Evolutionary conservation across 2,329 filamentous ascomycete genomes (phyloP).

Genomic region (Amesomyces nigricolor): DNA sequence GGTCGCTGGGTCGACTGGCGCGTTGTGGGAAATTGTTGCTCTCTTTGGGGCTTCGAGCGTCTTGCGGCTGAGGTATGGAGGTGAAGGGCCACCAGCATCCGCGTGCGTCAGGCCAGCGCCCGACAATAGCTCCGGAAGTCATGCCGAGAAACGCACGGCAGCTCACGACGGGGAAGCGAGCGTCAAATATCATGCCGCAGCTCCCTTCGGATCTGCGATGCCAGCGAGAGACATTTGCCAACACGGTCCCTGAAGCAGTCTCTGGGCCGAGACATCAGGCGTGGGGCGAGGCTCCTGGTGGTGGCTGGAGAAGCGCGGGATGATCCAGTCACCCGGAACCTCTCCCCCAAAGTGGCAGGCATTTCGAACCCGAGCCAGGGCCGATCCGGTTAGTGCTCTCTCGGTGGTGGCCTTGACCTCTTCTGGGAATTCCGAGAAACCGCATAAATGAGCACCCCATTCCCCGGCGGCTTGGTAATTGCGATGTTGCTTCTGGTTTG

Average conservation of each 20-base stretch:
- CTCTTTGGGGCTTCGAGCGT: not conserved
- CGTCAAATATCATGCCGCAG: too few species aligned
- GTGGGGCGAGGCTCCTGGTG: slow-evolving; percentile 2
- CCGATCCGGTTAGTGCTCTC: not conserved
- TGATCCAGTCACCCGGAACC: slow-evolving; percentile 17
- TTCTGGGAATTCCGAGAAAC: not conserved
- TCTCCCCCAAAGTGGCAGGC: slow-evolving; percentile 5
- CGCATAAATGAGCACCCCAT: slow-evolving; percentile 8
- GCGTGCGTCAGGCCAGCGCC: not conserved
- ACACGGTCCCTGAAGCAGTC: not conserved
- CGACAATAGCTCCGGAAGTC: not conserved
- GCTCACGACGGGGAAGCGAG: not conserved
- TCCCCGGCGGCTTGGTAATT: slow-evolving; percentile 15
- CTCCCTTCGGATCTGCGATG: not conserved
- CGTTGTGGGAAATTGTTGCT: slow-evolving; percentile 4
- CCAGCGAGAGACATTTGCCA: not conserved
- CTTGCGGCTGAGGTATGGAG: slow-evolving; percentile 9
- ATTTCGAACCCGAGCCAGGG: slow-evolving; percentile 3
- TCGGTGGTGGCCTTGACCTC: not conserved
- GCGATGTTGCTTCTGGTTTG: slow-evolving; percentile 15
- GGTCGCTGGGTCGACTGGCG: not conserved
- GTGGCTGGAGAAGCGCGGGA: slow-evolving; percentile 14
- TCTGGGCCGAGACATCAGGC: not conserved
- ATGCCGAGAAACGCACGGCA: not conserved
- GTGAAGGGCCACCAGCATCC: not conserved